These are phyloP conservation scores for Schizothecium vesticola DNA, from an alignment of 495 filamentous ascomycete species.

Conservation along the genomic window DNA sequence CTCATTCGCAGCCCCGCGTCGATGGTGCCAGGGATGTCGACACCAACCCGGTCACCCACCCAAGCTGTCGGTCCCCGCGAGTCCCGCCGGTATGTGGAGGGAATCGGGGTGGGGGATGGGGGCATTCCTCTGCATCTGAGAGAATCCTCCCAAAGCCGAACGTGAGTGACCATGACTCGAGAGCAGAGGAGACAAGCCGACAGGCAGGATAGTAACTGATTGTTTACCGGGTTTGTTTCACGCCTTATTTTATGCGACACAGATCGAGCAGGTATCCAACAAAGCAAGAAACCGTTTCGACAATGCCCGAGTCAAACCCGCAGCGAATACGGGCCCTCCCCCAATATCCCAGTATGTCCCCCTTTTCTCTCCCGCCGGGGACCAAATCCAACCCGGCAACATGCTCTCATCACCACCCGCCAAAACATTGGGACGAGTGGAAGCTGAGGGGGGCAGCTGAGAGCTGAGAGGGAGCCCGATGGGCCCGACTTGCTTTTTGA, in stretches of 20 bases:
- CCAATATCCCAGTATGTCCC: background rate
- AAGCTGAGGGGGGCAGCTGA: background rate
- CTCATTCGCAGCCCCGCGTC: background rate
- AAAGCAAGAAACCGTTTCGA: background rate
- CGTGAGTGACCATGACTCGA: background rate
- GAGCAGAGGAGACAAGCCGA: background rate
- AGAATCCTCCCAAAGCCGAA: too few relatives aligned
- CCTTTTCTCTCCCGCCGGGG: background rate
- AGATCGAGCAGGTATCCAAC: background rate
- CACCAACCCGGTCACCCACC: conserved; percentile 8
- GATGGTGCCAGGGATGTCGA: background rate
- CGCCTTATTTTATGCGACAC: background rate
- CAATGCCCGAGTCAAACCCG: background rate
- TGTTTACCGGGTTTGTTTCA: background rate
- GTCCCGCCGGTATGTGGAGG: background rate
- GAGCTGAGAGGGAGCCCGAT: background rate
- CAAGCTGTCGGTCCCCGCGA: conserved; percentile 11
- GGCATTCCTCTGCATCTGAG: background rate
- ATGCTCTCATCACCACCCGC: background rate
- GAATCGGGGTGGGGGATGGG: background rate
- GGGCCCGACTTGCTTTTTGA: conserved; percentile 4
- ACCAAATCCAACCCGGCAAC: background rate
- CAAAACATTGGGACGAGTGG: background rate
- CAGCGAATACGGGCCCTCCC: background rate
- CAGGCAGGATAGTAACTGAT: background rate